These are phyloP conservation scores for Vigna angularis DNA, from an alignment of 306 rosid species.

Conservation along the genomic window DNA sequence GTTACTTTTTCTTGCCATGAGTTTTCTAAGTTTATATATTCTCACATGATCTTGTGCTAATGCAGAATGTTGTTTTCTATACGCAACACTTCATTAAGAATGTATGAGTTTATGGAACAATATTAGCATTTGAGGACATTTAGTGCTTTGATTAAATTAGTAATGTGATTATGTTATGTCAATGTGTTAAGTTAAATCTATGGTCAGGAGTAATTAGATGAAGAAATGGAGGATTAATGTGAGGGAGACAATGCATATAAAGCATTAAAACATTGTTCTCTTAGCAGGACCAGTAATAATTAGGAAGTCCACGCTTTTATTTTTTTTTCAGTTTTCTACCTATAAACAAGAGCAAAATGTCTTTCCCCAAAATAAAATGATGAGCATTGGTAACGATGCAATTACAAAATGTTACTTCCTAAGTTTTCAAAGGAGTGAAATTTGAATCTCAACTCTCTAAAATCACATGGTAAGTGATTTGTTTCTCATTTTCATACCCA, in stretches of 20 bases:
- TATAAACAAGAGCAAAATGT: background rate
- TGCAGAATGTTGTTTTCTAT: too few species aligned
- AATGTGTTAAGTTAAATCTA: background rate
- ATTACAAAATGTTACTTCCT: background rate
- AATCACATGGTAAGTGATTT: too few species aligned
- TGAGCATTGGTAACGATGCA: background rate
- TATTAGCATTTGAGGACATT: too few species aligned
- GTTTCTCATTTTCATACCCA: too few species aligned
- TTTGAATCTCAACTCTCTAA: too few species aligned
- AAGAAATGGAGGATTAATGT: conserved; percentile 38
- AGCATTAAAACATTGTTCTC: conserved; percentile 38
- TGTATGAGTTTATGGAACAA: too few species aligned
- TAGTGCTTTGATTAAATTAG: too few species aligned
- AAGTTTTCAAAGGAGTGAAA: background rate
- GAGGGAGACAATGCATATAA: background rate
- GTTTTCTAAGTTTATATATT: too few species aligned
- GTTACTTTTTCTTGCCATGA: background rate
- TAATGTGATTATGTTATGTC: background rate
- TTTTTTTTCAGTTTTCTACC: background rate
- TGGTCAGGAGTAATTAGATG: conserved; percentile 23
- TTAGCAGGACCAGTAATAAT: conserved; percentile 11
- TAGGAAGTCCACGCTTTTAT: background rate
- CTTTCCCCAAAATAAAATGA: background rate
- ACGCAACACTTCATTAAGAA: too few species aligned
- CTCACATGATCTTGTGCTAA: too few species aligned